Evolutionary conservation across 2,329 filamentous ascomycete genomes (phyloP).

Genomic region (Coccinonectria pachysandricola): DNA sequence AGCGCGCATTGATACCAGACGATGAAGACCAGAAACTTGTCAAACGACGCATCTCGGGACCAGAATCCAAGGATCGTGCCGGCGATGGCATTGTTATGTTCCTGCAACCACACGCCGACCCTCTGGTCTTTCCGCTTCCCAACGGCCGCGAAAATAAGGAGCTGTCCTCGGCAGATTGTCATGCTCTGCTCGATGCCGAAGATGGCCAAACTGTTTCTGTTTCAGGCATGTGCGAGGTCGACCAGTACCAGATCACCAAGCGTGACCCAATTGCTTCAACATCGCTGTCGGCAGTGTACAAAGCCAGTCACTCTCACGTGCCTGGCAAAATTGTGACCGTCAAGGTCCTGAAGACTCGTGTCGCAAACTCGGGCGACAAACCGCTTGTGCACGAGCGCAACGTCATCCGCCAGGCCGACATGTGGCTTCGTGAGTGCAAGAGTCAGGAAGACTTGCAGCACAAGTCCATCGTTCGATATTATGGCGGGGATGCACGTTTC

Average conservation of each 20-base stretch:
- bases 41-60: slow-evolving; percentile 29
- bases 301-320: slow-evolving; percentile 41
- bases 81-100: slow-evolving; percentile 47
- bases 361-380: slow-evolving; percentile 30
- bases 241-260: slow-evolving; percentile 45
- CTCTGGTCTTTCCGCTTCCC: slow-evolving; percentile 42
- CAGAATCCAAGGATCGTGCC: slow-evolving; percentile 13
- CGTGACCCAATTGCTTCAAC: slow-evolving; percentile 46
- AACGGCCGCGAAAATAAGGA: slow-evolving; percentile 37
- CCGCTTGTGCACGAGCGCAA: slow-evolving; percentile 41
- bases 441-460: slow-evolving; percentile 45
- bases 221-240: slow-evolving; percentile 39
- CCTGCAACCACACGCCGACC: slow-evolving; percentile 37
- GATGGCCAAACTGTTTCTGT: slow-evolving; percentile 39
- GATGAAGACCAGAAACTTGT: slow-evolving; percentile 35
- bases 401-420: slow-evolving; percentile 48
- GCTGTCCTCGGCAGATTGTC: slow-evolving; percentile 33
- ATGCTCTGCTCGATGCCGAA: slow-evolving; percentile 42
- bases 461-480: slow-evolving; percentile 46
- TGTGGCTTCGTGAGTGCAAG: slow-evolving; percentile 48
- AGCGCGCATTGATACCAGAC: slow-evolving; percentile 38
- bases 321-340: slow-evolving; percentile 46
- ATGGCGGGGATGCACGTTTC: slow-evolving; percentile 49
- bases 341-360: slow-evolving; percentile 48
- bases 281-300: slow-evolving; percentile 45